Percentiles rank a stretch among this genome's conserved stretches.
phyloP scores from a whole-genome alignment of 169 alveolate genomes.

The Cryptosporidium bovis region DNA sequence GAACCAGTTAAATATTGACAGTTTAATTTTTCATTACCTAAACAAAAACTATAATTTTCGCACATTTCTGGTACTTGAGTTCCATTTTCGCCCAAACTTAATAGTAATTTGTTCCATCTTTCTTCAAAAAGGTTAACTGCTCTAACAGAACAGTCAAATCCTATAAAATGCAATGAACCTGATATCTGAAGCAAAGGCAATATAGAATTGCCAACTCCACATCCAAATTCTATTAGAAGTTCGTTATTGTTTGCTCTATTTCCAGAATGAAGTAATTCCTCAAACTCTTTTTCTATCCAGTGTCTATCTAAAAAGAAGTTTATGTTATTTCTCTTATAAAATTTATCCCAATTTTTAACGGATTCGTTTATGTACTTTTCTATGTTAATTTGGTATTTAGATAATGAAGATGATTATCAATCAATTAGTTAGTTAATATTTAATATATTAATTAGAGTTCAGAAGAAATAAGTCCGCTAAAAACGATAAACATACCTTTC shows the following conservation, averaged over 20 bases:
- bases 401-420: not conserved
- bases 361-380: conserved; percentile 85
- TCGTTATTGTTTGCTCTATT: conserved; percentile 29
- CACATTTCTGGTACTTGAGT: conserved; percentile 7
- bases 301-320: conserved; percentile 93
- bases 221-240: conserved; percentile 89
- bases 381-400: not conserved
- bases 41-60: not conserved
- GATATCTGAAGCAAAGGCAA: conserved; percentile 86
- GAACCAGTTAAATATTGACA: not conserved
- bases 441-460: too few relatives aligned
- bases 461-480: not conserved
- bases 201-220: conserved; percentile 95
- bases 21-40: conserved; percentile 70
- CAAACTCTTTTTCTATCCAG: conserved; percentile 89
- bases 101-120: conserved; percentile 77
- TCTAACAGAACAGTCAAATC: conserved; percentile 90
- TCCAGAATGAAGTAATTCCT: conserved; percentile 79
- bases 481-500: conserved; percentile 42
- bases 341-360: conserved; percentile 90
- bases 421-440: not conserved
- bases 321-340: conserved; percentile 88
- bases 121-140: conserved; percentile 88
- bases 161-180: conserved; percentile 82
- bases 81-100: conserved; percentile 22